These are phyloP conservation scores for Durotheca rogersii DNA, from an alignment of 495 filamentous ascomycete species.

Conservation along the genomic window DNA sequence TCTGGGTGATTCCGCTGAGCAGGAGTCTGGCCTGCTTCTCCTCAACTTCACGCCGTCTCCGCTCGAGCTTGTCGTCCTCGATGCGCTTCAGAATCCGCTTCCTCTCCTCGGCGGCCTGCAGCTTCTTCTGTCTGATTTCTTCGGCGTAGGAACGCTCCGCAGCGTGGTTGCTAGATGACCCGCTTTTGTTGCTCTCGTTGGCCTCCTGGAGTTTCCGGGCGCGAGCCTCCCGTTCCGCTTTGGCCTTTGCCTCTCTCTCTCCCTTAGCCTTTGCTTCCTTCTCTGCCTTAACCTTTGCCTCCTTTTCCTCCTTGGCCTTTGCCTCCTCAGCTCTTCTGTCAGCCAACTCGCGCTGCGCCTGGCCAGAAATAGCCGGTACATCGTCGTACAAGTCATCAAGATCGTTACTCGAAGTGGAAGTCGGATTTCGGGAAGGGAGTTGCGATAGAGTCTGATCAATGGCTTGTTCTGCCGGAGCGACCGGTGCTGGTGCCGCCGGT, in stretches of 20 bases:
- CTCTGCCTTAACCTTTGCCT: constrained; percentile 39
- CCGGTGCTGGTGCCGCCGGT: constrained; percentile 2
- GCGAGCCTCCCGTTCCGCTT: constrained; percentile 39
- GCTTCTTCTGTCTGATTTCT: constrained; percentile 50
- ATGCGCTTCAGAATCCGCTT: constrained; percentile 61
- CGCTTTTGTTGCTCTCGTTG: constrained; percentile 34
- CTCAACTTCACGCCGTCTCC: constrained; percentile 53
- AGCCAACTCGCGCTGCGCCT: constrained; percentile 17
- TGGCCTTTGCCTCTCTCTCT: constrained; percentile 37
- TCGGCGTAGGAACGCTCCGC: constrained; percentile 45
- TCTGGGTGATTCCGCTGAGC: constrained; percentile 1
- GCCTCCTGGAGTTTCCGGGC: constrained; percentile 35
- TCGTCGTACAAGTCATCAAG: constrained; percentile 26
- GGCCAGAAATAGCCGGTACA: too few species aligned
- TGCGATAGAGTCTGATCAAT: constrained; percentile 2
- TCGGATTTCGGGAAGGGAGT: constrained; percentile 13
- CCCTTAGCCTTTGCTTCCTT: too few species aligned
- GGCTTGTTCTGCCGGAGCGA: constrained; percentile 11
- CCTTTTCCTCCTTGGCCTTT: constrained; percentile 38
- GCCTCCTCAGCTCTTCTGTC: constrained; percentile 37
- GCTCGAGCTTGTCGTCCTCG: constrained; percentile 67
- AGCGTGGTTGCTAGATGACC: constrained; percentile 7
- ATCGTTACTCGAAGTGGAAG: constrained; percentile 6
- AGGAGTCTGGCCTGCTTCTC: constrained; percentile 43
- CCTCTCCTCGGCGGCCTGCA: constrained; percentile 60